Conservation (phyloP, 192 early-diverging fungal species). For the Allomyces arbusculus region DNA sequence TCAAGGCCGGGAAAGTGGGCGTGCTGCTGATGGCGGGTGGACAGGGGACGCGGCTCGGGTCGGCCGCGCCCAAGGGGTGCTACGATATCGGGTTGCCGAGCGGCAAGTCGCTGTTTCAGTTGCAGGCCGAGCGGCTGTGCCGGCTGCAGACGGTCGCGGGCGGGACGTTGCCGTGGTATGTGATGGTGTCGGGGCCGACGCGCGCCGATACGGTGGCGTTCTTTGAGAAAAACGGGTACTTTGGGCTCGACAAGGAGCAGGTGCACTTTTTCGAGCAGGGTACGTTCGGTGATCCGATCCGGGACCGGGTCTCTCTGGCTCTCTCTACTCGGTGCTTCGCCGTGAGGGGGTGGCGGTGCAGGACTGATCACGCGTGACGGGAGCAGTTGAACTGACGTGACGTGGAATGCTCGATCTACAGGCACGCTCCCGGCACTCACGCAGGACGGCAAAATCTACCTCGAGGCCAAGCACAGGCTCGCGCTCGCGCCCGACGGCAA, state of each 20-base stretch:
- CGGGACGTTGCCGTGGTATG: conserved; percentile 74
- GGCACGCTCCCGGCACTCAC: conserved; percentile 82
- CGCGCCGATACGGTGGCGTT: conserved; percentile 48
- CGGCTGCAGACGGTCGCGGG: conserved; percentile 55
- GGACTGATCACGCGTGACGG: too few relatives aligned
- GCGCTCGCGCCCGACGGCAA: conserved; percentile 76
- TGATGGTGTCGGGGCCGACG: conserved; percentile 96
- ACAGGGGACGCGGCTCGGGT: conserved; percentile 67
- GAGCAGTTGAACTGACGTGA: too few relatives aligned
- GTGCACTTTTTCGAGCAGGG: conserved; percentile 94
- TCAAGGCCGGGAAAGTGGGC: conserved; percentile 70
- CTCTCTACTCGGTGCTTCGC: conserved; percentile 4
- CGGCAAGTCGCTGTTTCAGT: conserved; percentile 67
- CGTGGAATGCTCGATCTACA: background rate
- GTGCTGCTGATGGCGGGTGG: conserved; percentile 87
- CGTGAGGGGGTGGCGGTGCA: too few relatives aligned
- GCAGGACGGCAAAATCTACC: conserved; percentile 72
- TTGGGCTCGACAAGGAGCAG: conserved; percentile 67
- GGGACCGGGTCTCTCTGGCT: conserved; percentile 23
- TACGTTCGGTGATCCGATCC: conserved; percentile 4
- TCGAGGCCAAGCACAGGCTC: conserved; percentile 56
- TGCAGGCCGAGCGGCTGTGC: conserved; percentile 85
- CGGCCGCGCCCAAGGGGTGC: conserved; percentile 73
- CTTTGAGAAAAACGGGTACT: conserved; percentile 66
- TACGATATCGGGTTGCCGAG: conserved; percentile 86